phyloP scores from a whole-genome alignment of 1,139 yeast genomes.

The Cylindricascospora bacillispora region DNA sequence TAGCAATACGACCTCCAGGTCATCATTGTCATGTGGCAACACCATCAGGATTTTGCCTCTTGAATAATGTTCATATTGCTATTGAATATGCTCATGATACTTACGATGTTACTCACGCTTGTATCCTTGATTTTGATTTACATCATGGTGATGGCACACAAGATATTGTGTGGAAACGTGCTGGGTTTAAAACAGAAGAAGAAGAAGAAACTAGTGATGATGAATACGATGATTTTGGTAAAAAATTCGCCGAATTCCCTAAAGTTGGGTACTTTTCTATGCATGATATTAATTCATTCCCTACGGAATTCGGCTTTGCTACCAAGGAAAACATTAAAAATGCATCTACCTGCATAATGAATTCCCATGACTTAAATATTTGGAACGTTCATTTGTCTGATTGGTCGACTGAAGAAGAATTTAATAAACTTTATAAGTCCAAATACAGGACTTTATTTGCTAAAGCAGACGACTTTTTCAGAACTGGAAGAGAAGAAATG shows the following conservation, averaged over 20 bases:
- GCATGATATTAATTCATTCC: slow-evolving; percentile 80
- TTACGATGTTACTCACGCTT: slow-evolving; percentile 67
- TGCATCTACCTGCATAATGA: slow-evolving; percentile 67
- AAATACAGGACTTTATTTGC: slow-evolving; percentile 51
- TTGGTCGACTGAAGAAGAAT: slow-evolving; percentile 50
- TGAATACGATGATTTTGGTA: slow-evolving; percentile 40
- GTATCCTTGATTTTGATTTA: slow-evolving; percentile 68
- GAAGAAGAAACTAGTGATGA: slow-evolving; percentile 26
- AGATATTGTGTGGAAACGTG: slow-evolving; percentile 75
- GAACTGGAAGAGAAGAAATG: slow-evolving; percentile 35
- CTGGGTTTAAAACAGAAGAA: slow-evolving; percentile 30
- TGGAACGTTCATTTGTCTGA: slow-evolving; percentile 79
- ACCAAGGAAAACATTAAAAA: slow-evolving; percentile 57
- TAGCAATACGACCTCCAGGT: slow-evolving; percentile 73
- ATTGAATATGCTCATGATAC: slow-evolving; percentile 62
- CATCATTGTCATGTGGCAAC: slow-evolving; percentile 80
- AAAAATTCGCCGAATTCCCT: slow-evolving; percentile 41
- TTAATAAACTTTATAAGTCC: slow-evolving; percentile 47
- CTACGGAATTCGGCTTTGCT: slow-evolving; percentile 72
- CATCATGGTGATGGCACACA: slow-evolving; percentile 94
- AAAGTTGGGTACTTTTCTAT: slow-evolving; percentile 74
- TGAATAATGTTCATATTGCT: slow-evolving; percentile 74
- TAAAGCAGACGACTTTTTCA: slow-evolving; percentile 58
- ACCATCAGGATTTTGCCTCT: slow-evolving; percentile 79
- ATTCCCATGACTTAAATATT: slow-evolving; percentile 63